Base-by-base conservation (phyloP, 1,139 yeast species). In the Geotrichum histeridarum region DNA sequence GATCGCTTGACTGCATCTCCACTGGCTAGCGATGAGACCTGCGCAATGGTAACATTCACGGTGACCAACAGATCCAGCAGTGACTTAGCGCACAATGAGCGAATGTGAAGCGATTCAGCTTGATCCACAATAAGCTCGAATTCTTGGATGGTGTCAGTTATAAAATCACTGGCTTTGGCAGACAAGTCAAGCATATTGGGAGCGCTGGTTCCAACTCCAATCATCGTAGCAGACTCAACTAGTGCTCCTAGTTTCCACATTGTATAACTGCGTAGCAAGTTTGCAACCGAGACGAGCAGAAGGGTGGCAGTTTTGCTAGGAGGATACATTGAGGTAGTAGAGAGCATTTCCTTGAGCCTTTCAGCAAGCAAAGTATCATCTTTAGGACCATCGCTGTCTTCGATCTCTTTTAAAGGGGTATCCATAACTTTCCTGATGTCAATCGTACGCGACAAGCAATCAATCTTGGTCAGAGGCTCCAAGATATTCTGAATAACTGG, bases 211-310 rank as follows among this genome's bases (percentile, higher is more conserved):
- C 50, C 54, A 43, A 43, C 53, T 14, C 43, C 51, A 37, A 37
- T 12, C 17, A 22, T 37, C 8, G 43, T 44, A 11, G 57, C 55
- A 15, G 48, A 50, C 18, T 43, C 51, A 9, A 54, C 44, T 8
- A 59, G 56, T 30, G 55, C 51, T 14, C 61, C 59, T 22, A 61
- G 48, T 43, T 61, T 62, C 61, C 63, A 62, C 42, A 63, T 57
- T 32, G 58, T 54, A 45, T 61, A 61, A 46, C 57, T 60, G 15
- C 64, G 58, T 5, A 63, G 51, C 8, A 62, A 17, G 35, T 54
- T 58, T n/a, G 59, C 44, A 9, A 52, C 44, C 2, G 55, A 48
- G 3, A 54, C 56, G 15, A 60, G 50, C 11, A 52, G 36, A 9
- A 51, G 44, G 30, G 47, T 50, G 4, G 50, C 30, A 11, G 37